phyloP scores from a whole-genome alignment of 192 early-diverging fungal species.

The Lunasporangiospora selenospora region DNA sequence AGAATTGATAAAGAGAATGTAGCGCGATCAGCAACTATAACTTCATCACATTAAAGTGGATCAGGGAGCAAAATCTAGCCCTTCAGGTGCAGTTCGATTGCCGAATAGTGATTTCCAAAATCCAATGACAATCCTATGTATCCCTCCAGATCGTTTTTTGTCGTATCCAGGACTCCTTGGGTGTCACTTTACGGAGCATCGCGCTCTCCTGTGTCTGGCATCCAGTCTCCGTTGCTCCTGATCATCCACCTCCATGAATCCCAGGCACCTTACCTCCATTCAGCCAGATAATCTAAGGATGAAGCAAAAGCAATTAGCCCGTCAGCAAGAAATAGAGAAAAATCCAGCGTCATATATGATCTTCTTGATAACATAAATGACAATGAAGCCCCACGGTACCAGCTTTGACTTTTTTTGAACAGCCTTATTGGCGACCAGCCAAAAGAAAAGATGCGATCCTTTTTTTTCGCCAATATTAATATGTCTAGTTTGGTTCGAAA shows the following conservation, averaged over 20 bases:
- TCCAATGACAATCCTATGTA: neutral
- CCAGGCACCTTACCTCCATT: conserved; percentile 62
- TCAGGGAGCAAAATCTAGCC: neutral
- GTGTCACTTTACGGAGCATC: too few species aligned
- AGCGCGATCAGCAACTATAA: neutral
- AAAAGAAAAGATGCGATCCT: conserved; percentile 58
- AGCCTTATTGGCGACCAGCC: conserved; percentile 48
- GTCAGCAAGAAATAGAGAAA: neutral
- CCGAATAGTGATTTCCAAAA: neutral
- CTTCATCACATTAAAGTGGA: neutral
- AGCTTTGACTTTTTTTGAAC: conserved; percentile 40
- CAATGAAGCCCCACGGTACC: conserved; percentile 3
- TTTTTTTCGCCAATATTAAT: conserved; percentile 40
- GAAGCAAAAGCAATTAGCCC: neutral
- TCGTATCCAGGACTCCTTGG: too few species aligned
- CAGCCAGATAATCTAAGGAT: conserved; percentile 65
- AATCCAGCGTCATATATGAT: neutral
- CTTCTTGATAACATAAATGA: neutral
- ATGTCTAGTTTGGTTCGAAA: conserved; percentile 40
- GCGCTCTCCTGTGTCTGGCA: too few species aligned
- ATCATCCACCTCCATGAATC: conserved; percentile 8
- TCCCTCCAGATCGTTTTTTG: neutral
- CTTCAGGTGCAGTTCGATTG: neutral
- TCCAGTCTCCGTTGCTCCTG: too few species aligned
- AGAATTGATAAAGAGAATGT: neutral